Evolutionary conservation across 495 filamentous ascomycete species (phyloP), one percentile per base, ranked within the genome.

Genomic region (Aspergillus olivimuriae): DNA sequence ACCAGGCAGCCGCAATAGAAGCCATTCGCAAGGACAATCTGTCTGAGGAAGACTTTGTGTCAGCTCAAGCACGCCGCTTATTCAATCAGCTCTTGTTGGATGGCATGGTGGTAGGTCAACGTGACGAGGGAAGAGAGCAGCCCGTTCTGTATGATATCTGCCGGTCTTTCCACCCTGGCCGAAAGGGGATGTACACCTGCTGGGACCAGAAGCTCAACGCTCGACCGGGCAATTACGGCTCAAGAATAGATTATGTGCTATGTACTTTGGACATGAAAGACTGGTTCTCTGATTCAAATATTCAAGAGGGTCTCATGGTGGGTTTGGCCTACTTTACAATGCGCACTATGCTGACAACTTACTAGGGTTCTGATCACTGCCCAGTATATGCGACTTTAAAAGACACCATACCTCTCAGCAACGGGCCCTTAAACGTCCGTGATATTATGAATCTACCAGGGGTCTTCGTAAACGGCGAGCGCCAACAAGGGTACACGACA

Each of bases 161-260:
- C 59, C 74, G 92, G 44, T 80, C 78, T 20, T 92, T 90, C 54
- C 86, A 95, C 59, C 83, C 86, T 2, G 65, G 65, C 23, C 78
- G 92, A 4, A 70, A 70, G 44, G 89, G 90, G 34, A 98, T 98
- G 92, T 97, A 87, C 62, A 98, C 92, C 5, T 95, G 90, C 58
- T 90, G 89, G 89, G 86, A 94, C 45, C 83, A 85, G 43, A 83
- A 80, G 57, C 84, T 86, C 51, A 94, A 94, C 61, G 83, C 84
- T 16, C 75, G 92, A 26, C 92, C 92, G 1, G 91, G 85, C 10
- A 97, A 98, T 59, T 89, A 80, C 56, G 92, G 92, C 1, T 81
- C 86, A 24, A 72, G 92, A 22, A 96, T 98, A 42, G 92, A 98
- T 57, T 97, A 94, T 62, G 81, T 98, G 21, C 73, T 96, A 5